Evolutionary conservation across 1,139 yeast genomes (phyloP), one percentile per base, ranked within the genome.

Genomic region (Pichia cactophila): DNA sequence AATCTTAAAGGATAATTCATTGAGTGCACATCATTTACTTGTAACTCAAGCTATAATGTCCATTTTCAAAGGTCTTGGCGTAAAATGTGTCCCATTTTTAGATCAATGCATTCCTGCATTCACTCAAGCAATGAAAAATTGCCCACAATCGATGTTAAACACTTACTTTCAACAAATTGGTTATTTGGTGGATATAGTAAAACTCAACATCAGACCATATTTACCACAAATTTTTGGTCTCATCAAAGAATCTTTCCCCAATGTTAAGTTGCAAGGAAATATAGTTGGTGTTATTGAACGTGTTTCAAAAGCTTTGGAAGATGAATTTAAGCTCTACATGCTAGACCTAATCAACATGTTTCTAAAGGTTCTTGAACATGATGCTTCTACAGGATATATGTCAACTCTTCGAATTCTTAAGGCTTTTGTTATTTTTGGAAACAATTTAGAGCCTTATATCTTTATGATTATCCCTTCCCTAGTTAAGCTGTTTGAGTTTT

Each of bases 31-130:
- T 60, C 97, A 94, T 63, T 86, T 92, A 7, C 84, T 87, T 42
- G 95, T 88, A 36, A 86, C 89, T 12, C 96, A 88, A 59, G 95
- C 97, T 0, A 85, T 92, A 45, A 83, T 90, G 78, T 83, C 86
- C 61, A 88, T 92, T 46, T 89, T 89, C 70, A 89, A 86, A 65
- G 85, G 95, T 1, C 71, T 92, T 54, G 96, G 97, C 0, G 71
- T 87, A 51, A 80, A 90, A 50, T 90, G 97, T 65, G 95, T 90
- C 26, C 81, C 90, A 8, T 92, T 86, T 61, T 70, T 94, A 50
- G 86, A 86, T 28, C 88, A 86, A 53, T 87, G 92, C 14, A 82
- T 94, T 42, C 96, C 96, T 0, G 96, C 95, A 0, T 80, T 92
- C 54, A 74, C 88, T 37, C 77, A 77, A 45, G 97, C 90, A 3